Evolutionary conservation across 139 green algal genomes (phyloP), one percentile per base, ranked within the genome.

Genomic region (Chlorella sp.): DNA sequence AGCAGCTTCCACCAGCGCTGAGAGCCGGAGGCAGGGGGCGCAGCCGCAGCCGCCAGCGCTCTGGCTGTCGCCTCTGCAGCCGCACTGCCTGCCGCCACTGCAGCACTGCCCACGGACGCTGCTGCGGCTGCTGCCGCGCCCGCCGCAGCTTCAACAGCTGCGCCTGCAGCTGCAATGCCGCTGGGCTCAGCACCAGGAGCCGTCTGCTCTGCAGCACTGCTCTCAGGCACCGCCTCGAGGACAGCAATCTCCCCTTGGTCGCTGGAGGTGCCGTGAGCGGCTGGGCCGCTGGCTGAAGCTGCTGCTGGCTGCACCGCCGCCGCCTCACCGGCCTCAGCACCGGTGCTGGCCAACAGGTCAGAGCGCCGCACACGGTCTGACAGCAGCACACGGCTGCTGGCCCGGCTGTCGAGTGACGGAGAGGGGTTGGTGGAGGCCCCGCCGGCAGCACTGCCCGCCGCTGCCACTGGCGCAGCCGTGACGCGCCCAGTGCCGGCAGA

Each of bases 361-460:
- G 81, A 85, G 34, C 68, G 68, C 21, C 56, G 56, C 25, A 55
- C 28, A 13, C 55, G 60, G 25, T 73, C 81, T 16, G 25, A 32
- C 0, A 85, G 81, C 68, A 85, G 81, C 68, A 26, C 56, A 0
- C 65, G 25, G 65, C 65, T 71, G 80, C 80, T 85, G 47, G 69
- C 51, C 20, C 81, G 51, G 81, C 65, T 79, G 69, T 85, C 81
- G 12, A 63, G 12, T 6, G 80, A 85, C 0, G 80, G 80, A 0
- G 80, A 85, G 80, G 80, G 38, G 47, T 68, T 17, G 47, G 67
- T 20, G 21, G 80, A 85, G 62, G 63, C 32, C 0, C 36, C 39
- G 39, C 32, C 55, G n/a, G 17, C 62, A 51, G 32, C 25, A 39
- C 23, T 74, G 62, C 12, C 17, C 36, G 28, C 15, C 11, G 11